phyloP scores from a whole-genome alignment of 164 flowering plant species.

The Aristolochia contorta region DNA sequence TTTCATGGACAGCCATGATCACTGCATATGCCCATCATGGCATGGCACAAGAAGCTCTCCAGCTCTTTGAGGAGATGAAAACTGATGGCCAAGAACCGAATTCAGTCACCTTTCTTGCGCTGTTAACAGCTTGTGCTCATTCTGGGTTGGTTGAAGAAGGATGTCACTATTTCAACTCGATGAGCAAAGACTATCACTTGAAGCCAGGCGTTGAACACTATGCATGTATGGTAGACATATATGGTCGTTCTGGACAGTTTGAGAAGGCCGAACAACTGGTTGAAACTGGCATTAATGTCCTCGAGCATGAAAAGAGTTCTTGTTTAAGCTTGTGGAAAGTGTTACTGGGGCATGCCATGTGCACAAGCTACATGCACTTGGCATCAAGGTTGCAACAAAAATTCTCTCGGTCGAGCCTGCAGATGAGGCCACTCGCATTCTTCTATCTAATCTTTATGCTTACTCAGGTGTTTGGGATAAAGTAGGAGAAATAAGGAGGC shows the following conservation, averaged over 20 bases:
- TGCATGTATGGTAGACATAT: conserved; percentile 32
- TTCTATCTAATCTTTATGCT: conserved; percentile 10
- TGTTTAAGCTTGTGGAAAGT: conserved; percentile 3
- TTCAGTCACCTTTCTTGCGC: conserved; percentile 23
- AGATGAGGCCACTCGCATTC: conserved; percentile 1
- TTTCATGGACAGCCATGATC: conserved; percentile 34
- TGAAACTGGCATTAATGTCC: too few species aligned
- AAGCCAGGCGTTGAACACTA: conserved; percentile 27
- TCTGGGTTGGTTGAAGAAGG: conserved; percentile 25
- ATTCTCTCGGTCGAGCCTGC: conserved; percentile 3
- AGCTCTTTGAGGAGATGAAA: conserved; percentile 18
- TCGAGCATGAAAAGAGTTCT: neutral
- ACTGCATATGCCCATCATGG: conserved; percentile 27
- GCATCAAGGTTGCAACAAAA: neutral
- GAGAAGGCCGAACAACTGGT: conserved; percentile 9
- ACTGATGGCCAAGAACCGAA: conserved; percentile 18
- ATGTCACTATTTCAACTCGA: conserved; percentile 15
- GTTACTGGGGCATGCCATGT: conserved; percentile 8
- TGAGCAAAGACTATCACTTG: conserved; percentile 18
- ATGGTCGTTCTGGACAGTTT: conserved; percentile 22
- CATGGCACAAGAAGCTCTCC: conserved; percentile 19
- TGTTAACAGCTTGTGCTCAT: conserved; percentile 30
- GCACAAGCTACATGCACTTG: conserved; percentile 2
- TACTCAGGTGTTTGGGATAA: neutral
- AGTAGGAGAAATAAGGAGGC: conserved; percentile 1